Evolutionary conservation across 2,329 filamentous ascomycete genomes (phyloP).

Genomic region (Colletotrichum lupini): DNA sequence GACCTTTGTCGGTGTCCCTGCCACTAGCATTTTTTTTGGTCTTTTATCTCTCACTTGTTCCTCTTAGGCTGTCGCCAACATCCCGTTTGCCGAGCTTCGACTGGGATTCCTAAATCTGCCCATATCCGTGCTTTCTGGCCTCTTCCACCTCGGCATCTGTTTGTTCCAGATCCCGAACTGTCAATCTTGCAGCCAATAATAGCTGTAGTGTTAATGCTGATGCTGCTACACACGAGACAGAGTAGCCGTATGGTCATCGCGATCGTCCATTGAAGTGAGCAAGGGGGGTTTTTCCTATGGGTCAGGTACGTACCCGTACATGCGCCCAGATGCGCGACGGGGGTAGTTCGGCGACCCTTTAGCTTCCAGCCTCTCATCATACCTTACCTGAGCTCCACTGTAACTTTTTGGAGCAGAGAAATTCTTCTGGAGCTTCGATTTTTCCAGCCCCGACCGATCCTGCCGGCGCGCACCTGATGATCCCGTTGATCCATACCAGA

Average conservation of each 20-base stretch:
- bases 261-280: not conserved
- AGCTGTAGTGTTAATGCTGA: not conserved
- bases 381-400: slow-evolving; percentile 14
- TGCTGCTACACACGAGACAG: not conserved
- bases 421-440: slow-evolving; percentile 33
- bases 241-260: not conserved
- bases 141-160: slow-evolving; percentile 17
- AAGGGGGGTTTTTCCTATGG: not conserved
- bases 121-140: not conserved
- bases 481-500: slow-evolving; percentile 23
- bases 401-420: slow-evolving; percentile 2
- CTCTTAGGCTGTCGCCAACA: not conserved
- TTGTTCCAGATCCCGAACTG: slow-evolving; percentile 18
- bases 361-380: not conserved
- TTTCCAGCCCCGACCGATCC: slow-evolving; percentile 27
- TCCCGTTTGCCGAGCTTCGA: slow-evolving; percentile 20
- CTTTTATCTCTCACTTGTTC: slow-evolving; percentile 2
- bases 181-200: slow-evolving; percentile 1
- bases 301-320: slow-evolving; percentile 11
- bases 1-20: slow-evolving; percentile 1
- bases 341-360: slow-evolving; percentile 18
- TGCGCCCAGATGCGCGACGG: slow-evolving; percentile 5
- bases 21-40: not conserved
- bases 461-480: slow-evolving; percentile 24
- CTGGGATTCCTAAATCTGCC: slow-evolving; percentile 7